Evolutionary conservation across 2,329 filamentous ascomycete species (phyloP).

Genomic region (Fusarium temperatum): DNA sequence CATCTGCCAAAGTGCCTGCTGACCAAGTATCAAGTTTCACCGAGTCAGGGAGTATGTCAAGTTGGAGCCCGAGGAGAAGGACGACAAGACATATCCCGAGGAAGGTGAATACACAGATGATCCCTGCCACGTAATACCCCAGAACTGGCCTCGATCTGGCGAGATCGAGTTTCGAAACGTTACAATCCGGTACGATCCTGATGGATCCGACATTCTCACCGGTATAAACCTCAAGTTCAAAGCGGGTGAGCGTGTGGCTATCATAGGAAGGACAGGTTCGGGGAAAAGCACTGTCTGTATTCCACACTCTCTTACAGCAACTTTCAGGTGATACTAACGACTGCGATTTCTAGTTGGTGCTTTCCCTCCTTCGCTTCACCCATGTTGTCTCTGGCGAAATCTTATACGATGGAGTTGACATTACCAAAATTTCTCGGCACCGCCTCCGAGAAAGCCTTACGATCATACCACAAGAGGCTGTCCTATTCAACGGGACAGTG

Average conservation of each 20-base stretch:
- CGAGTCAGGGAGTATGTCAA: slow-evolving; percentile 60
- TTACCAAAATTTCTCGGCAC: slow-evolving; percentile 60
- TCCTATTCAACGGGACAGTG: slow-evolving; percentile 64
- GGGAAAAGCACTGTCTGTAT: slow-evolving; percentile 79
- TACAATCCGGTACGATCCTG: slow-evolving; percentile 57
- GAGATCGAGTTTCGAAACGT: slow-evolving; percentile 61
- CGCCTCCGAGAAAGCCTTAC: slow-evolving; percentile 63
- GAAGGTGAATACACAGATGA: slow-evolving; percentile 54
- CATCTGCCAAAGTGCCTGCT: slow-evolving; percentile 1
- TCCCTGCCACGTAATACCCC: slow-evolving; percentile 50
- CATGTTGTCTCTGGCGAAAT: slow-evolving; percentile 62
- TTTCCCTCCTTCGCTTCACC: slow-evolving; percentile 65
- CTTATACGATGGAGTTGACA: slow-evolving; percentile 64
- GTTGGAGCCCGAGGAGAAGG: slow-evolving; percentile 54
- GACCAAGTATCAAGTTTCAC: slow-evolving; percentile 51
- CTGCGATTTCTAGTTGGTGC: slow-evolving; percentile 50
- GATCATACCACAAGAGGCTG: slow-evolving; percentile 68
- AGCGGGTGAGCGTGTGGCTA: slow-evolving; percentile 78
- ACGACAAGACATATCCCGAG: slow-evolving; percentile 51
- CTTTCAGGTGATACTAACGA: slow-evolving; percentile 4
- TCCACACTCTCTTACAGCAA: neutral
- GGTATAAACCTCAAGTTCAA: slow-evolving; percentile 60
- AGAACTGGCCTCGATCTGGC: slow-evolving; percentile 57
- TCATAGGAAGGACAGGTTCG: slow-evolving; percentile 83
- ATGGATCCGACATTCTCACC: slow-evolving; percentile 59